Base-by-base conservation (phyloP, 2,329 filamentous ascomycete species). In the Pestalotiopsis sp. region DNA sequence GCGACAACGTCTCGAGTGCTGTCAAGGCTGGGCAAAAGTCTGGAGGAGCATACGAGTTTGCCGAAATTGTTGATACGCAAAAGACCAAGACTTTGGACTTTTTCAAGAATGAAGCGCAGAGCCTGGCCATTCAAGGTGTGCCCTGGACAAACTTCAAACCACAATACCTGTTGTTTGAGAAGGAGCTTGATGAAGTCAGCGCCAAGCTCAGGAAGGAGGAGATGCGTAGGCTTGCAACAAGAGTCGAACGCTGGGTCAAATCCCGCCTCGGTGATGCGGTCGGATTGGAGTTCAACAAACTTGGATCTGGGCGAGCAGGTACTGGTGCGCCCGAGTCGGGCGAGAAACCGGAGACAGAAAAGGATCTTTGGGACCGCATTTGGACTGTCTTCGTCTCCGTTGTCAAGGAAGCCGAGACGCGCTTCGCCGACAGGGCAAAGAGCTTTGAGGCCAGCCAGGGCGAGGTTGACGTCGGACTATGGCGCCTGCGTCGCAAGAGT, bases 11-110 rank as follows among this genome's bases (percentile, higher is more conserved):
- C 61, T 90, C 90, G n/a, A 83, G 85, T 66, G 92, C 93, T 63
- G 95, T 99, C 72, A 99, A 98, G 81, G 86, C 89, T 31, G 95
- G 95, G 2, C 95, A 98, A 80, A 98, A 97, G 84, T 94, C 94
- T 67, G 95, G 95, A 25, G 92, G 91, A 7, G 87, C 88, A 66
- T 98, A 99, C 77, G 96, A 99, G 77, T 99, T 99, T 80, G 94
- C 95, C 25, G 92, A 97, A 73, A 98, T 98, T 74, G 96, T 99
- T 5, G 89, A 90, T 52, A 86, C 89, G 68, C 93, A 98, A 79
- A 97, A 96, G 82, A 88, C 87, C 75, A 90, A 90, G 78, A 91
- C 94, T 0, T 78, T 97, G 45, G 86, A 90, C 17, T 87, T 88
- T 59, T 99, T 97, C 78, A 90, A 93, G 77, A 85, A 87, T 23